Evolutionary conservation across 345 rosid species (phyloP), one percentile per base, ranked within the genome.

Genomic region (Eucalyptus brandiana): DNA sequence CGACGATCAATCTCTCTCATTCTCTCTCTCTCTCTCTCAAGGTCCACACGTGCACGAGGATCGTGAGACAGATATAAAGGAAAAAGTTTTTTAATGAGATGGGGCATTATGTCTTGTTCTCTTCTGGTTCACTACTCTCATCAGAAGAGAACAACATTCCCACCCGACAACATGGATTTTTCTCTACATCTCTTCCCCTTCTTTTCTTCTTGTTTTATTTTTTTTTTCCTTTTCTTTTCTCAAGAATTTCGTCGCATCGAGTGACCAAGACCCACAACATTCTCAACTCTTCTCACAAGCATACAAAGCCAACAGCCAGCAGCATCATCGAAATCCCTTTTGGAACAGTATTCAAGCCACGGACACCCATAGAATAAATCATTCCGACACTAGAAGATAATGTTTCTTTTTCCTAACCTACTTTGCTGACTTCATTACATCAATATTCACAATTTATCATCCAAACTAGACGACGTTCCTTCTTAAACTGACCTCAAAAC

Each of bases 161-260:
- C 85, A 40, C 28, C 85, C 30, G 85, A 76, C 85, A 76, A 15
- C 85, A 76, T 37, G 85, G 85, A 76, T 37, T 40, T 76, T 37
- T 19, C 47, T 76, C 47, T 37, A 11, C 40, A 37, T 37, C 21
- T 72, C 81, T 72, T 72, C 45, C 81, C 6, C 15, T 9, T 9
- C 2, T 37, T 19, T 37, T 19, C 4, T 37, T 72, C 62, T 24
- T 56, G 6, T 10, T 16, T 65, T n/a, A 8, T 13, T 14, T 14
- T 50, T 7, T 0, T 1, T 4, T 16, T 2, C 40, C 42, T n/a
- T 67, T 7, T 19, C 10, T 8, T 4, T 17, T 69, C 5, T 11
- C 24, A 5, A 16, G 80, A 17, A 17, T 32, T 69, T 32, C 80
- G 10, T 69, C 42, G 80, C 80, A 69, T 69, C 1, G 42, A 69